Evolutionary conservation across 768 basidiomycete genomes (phyloP).

Genomic region (Boletus sensibilis): DNA sequence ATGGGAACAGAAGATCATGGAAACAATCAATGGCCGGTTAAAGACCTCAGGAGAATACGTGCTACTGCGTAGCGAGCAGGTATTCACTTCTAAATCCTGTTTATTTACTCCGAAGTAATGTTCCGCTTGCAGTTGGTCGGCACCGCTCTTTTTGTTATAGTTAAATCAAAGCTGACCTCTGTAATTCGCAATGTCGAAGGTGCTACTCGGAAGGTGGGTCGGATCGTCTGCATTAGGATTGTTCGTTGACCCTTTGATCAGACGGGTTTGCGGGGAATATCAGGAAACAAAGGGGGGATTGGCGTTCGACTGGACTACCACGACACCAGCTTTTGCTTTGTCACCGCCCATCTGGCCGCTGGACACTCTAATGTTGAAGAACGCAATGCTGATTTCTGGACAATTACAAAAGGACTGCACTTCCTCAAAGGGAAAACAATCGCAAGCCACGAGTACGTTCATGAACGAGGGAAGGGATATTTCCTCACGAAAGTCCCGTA

Average conservation of each 20-base stretch:
- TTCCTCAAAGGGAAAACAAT: constrained; percentile 91
- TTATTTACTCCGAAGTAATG: not conserved
- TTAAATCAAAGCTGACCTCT: constrained; percentile 71
- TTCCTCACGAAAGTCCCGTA: constrained; percentile 33
- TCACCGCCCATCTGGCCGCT: constrained; percentile 96
- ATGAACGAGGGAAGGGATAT: not conserved
- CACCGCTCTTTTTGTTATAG: constrained; percentile 84
- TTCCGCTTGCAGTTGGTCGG: constrained; percentile 73
- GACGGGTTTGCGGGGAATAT: constrained; percentile 92
- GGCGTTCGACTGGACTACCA: constrained; percentile 90
- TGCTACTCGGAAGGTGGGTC: constrained; percentile 79
- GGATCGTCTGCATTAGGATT: not conserved
- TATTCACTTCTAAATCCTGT: constrained; percentile 22
- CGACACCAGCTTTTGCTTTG: constrained; percentile 90
- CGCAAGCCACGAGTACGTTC: constrained; percentile 80
- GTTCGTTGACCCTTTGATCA: constrained; percentile 28
- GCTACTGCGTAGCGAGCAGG: constrained; percentile 90
- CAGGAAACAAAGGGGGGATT: constrained; percentile 96
- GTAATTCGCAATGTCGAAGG: constrained; percentile 92
- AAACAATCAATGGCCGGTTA: constrained; percentile 70
- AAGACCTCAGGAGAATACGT: constrained; percentile 74
- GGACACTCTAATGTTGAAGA: constrained; percentile 89
- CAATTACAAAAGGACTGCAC: constrained; percentile 79
- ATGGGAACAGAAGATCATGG: constrained; percentile 84
- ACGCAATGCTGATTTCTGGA: constrained; percentile 88